Base-by-base conservation (phyloP, 768 basidiomycete species). In the Pulveroboletus sp. region DNA sequence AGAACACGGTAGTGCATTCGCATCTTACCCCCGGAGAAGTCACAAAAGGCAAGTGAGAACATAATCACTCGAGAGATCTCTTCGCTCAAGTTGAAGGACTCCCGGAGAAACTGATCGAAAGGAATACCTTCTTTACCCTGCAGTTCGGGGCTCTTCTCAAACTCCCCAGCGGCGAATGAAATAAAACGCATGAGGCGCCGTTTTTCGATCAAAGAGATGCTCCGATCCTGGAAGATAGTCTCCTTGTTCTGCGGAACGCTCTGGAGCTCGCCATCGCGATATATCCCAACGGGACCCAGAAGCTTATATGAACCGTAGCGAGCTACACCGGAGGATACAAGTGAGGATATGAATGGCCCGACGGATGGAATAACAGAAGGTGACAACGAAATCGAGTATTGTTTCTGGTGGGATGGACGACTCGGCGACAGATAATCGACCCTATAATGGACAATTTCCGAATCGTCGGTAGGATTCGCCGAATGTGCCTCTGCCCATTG, bases 301-400 rank as follows among this genome's bases (percentile, higher is more conserved):
- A 97, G 75, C 39, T 87, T 83, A 63, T 94, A 98, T 3, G 84
- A 85, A n/a, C 92, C 90, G 61, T 98, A 97, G 49, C 85, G 83
- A 8, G 92, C 78, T 13, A 97, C 92, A 20, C 91, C 88, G 12
- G 90, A 93, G 1, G 78, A 73, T 10, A 95, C 73, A 4, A 98
- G 73, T 2, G 87, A 79, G 2, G 87, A 78, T 35, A 97, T 90
- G 27, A 90, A 74, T 0, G 87, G 78, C 0, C 94, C 94, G 7
- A 79, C 62, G 0, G 91, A 84, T 2, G 90, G 86, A 14, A 97
- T 82, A 3, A 97, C 72, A 2, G 87, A 75, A 0, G 94, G 94
- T 8, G 79, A 75, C n/a, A 97, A 78, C 13, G 90, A 94, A 23
- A 97, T 70, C 0, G 93, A 83, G 67, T 94, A 98, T 44, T 85